These are phyloP conservation scores for Zalerion maritima DNA, from an alignment of 495 filamentous ascomycete genomes.

Conservation along the genomic window DNA sequence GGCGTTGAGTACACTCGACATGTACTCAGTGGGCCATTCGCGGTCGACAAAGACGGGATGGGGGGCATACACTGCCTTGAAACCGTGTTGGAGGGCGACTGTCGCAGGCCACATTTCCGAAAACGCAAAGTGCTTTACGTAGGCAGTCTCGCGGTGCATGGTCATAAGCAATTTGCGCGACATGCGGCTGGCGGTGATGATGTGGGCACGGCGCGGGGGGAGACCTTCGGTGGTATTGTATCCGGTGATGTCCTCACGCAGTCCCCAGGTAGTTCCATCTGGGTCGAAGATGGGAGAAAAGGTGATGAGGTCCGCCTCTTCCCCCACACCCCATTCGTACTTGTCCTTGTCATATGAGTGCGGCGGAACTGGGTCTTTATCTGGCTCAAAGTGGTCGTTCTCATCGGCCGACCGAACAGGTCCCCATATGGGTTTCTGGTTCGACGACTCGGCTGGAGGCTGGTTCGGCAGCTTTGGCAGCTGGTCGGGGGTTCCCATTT, in stretches of 20 bases:
- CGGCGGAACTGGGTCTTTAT: conserved; percentile 56
- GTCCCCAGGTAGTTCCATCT: conserved; percentile 72
- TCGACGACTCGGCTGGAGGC: conserved; percentile 27
- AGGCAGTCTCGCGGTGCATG: conserved; percentile 81
- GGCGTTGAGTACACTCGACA: conserved; percentile 72
- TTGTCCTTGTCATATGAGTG: conserved; percentile 61
- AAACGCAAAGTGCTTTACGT: conserved; percentile 77
- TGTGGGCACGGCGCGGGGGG: conserved; percentile 72
- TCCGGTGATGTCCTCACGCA: conserved; percentile 77
- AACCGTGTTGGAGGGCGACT: conserved; percentile 76
- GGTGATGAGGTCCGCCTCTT: conserved; percentile 86
- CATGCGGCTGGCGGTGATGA: conserved; percentile 73
- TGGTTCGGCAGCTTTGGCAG: no score
- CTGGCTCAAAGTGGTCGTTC: conserved; percentile 51
- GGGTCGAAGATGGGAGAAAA: conserved; percentile 93
- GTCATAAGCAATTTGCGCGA: conserved; percentile 64
- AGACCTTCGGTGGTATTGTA: conserved; percentile 52
- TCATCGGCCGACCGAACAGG: conserved; percentile 51
- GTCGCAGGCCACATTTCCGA: conserved; percentile 93
- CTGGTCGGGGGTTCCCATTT: conserved; percentile 48
- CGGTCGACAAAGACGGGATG: conserved; percentile 88
- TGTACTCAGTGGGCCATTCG: conserved; percentile 66
- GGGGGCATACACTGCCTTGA: conserved; percentile 88
- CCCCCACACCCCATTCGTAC: conserved; percentile 77
- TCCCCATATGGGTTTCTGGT: conserved; percentile 72